Base-by-base conservation (phyloP, 2,329 filamentous ascomycete genomes). In the Blastomyces parvus region DNA sequence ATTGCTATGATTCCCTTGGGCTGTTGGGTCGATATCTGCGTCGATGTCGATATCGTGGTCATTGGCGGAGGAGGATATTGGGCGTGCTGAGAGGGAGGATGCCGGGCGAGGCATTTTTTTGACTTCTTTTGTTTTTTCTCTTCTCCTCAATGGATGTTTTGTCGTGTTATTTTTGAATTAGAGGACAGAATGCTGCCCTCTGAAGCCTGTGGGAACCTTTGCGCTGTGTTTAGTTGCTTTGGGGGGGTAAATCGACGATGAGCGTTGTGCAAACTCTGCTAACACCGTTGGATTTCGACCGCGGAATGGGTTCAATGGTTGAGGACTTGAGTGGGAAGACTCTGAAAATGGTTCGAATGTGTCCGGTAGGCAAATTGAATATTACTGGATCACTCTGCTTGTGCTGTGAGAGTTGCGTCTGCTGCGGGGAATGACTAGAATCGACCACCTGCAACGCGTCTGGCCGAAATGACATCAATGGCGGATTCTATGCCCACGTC, bases 1-100 rank as follows among this genome's bases (percentile, higher is more conserved):
- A 50, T 60, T 50, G 42, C 36, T 33, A 36, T 48, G 33, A 36
- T 50, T 46, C 13, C 33, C 17, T 19, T 17, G 3, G 8, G 42
- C 17, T 27, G 58, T 19, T 33, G 27, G 22, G 40, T 48, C 17
- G 14, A 30, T 40, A 25, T 58, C 56, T 9, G n/a, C 17, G 13
- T 60, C 58, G 14, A 50, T 46, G 40, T 84, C 2, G 81, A 84
- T 62, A 68, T 83, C 44, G 19, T 58, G 6, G 75, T 79, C 0
- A 69, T 83, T 4, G 81, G 58, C 30, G 30, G 44, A 48, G 9
- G 36, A 58, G 5, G 55, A 40, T 58, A 58, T 40, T 14, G 55
- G 55, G 11, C 36, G 55, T n/a, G 55, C 42, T 38, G 55, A 58
- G n/a, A 62, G 66, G 64, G 46, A 42, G 59, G 56, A 38, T 48